Evolutionary conservation across 164 flowering plant species (phyloP), one percentile per base, ranked within the genome.

Genomic region (Akebia trifoliata): DNA sequence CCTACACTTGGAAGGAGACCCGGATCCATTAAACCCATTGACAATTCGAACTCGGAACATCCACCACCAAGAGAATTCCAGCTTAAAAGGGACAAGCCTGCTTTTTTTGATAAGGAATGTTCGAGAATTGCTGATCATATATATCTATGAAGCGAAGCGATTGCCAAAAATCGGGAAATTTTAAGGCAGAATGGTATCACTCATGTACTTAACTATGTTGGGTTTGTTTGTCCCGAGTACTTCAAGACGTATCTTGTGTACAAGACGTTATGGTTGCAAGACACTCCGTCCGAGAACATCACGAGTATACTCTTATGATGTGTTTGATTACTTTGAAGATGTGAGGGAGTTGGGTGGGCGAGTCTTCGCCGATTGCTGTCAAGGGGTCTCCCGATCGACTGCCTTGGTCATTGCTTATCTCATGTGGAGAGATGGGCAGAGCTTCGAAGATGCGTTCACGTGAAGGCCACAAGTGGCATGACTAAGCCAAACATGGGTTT

Each of bases 311-410:
- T 89, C 3, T n/a, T 86, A 89, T 60, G 91, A 89, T 65, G 96
- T 89, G 29, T 89, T 89, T 55, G 96, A 89, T 69, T 89, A 86
- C 67, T 86, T 89, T 65, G 96, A 89, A 56, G 93, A 89, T 68
- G 93, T 86, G 32, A 59, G 81, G 32, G 83, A 75, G 69, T 87
- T 84, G 40, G 74, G 75, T 11, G 96, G 96, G 18, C 69, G 91
- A 28, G 96, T 89, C 43, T 59, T 89, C 8, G 96, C 86, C 21
- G 93, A 89, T 48, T 89, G 96, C 59, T 86, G 83, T 68, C 89
- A 89, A 69, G 96, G 96, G 1, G 82, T 86, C 8, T 89, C 96
- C 10, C 61, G 96, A 29, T 89, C 96, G 0, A 82, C 89, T 0
- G 79, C 96, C 1, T 65, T 89, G 75, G 93, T 82, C 15, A 89